Evolutionary conservation across 345 rosid species (phyloP), one percentile per base, ranked within the genome.

Genomic region (Linum trigynum): DNA sequence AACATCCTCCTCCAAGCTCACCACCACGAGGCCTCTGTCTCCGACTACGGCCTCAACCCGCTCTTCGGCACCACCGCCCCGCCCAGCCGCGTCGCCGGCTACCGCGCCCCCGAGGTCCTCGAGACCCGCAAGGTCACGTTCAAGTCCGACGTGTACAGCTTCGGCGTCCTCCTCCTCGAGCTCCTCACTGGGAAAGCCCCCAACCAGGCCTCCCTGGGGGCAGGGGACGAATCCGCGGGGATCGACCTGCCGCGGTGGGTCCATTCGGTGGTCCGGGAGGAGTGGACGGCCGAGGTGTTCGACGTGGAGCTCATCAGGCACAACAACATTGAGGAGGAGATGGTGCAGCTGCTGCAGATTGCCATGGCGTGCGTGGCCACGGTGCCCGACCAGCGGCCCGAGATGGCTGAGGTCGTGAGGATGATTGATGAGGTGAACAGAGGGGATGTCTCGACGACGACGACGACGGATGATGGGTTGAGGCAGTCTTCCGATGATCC

Each of bases 241-340:
- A 90, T 90, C 56, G 99, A 94, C 77, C 73, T 94, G 58, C 99
- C 99, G 0, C 67, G 99, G 51, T 94, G 99, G 99, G 99, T 94
- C 38, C 96, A 88, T 64, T 94, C 99, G 0, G 99, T 94, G 53
- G 99, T 94, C 2, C 71, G 99, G 1, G 99, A 94, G 76, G 99
- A 94, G 65, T 94, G 99, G 99, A 90, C 99, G 6, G 99, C 99
- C 0, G 99, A 90, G 79, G 99, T 94, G 0, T 88, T 94, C 38
- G 99, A 88, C 1, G 95, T 84, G 61, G 99, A 94, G 82, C 72
- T 94, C 15, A 94, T 94, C 96, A 77, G 92, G 67, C 84, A 86
- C 60, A 96, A 86, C 50, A 90, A 84, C 85, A 86, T 88, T 3
- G 99, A 94, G 69, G 99, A 94, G 67, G 99, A 94, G 75, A 94